Evolutionary conservation across 768 basidiomycete genomes (phyloP).

Genomic region (Kwoniella sp.): DNA sequence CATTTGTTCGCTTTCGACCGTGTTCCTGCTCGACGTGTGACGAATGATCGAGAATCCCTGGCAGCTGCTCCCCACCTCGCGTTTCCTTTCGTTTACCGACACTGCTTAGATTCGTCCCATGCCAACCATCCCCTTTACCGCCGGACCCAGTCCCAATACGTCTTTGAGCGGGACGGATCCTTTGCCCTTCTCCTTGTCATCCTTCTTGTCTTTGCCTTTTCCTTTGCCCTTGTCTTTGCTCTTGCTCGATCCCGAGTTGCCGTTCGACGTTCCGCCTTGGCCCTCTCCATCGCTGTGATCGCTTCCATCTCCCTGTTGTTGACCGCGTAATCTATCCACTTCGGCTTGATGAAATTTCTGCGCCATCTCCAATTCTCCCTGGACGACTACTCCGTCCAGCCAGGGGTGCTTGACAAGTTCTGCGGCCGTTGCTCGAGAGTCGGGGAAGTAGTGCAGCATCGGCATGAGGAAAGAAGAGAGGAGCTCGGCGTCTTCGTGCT

Average conservation of each 20-base stretch:
- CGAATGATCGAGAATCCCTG: no score
- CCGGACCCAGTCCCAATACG: constrained; percentile 42
- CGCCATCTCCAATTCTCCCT: constrained; percentile 78
- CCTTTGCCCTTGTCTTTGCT: constrained; percentile 9
- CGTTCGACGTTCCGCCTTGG: background rate
- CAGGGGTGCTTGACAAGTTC: constrained; percentile 84
- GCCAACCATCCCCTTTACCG: constrained; percentile 49
- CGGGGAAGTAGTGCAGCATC: constrained; percentile 87
- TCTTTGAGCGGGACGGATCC: constrained; percentile 31
- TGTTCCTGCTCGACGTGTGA: no score
- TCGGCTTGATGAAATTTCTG: constrained; percentile 31
- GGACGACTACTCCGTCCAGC: constrained; percentile 81
- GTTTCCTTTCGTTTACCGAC: background rate
- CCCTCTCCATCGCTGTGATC: background rate
- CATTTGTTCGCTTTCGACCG: no score
- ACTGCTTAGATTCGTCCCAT: constrained; percentile 42
- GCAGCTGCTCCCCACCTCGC: background rate
- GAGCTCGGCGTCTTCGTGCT: constrained; percentile 74
- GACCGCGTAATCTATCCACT: constrained; percentile 25
- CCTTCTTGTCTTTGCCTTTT: constrained; percentile 15
- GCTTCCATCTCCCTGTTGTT: background rate
- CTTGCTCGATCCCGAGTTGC: background rate
- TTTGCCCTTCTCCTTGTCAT: constrained; percentile 17
- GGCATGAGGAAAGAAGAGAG: constrained; percentile 80
- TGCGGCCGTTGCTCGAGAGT: constrained; percentile 82